Evolutionary conservation across 1,284 basidiomycete genomes (phyloP).

Genomic region (Amylostereum chailletii): DNA sequence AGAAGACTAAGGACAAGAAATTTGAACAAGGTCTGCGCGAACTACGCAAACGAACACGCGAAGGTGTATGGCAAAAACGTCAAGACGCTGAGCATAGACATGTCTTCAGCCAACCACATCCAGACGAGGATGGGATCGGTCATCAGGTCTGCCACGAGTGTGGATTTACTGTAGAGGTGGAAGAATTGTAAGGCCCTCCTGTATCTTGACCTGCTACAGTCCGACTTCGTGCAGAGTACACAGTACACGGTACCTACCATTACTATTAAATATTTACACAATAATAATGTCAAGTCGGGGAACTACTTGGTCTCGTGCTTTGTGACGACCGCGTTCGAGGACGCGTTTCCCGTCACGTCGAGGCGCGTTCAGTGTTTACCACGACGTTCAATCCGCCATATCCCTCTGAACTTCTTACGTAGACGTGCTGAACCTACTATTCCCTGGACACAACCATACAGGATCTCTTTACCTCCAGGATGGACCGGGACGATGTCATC

Average conservation of each 20-base stretch:
- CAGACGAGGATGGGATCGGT: conserved; percentile 41
- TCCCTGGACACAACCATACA: background rate
- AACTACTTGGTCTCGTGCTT: no score
- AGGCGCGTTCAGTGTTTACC: no score
- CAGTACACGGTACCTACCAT: background rate
- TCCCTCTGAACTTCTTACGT: no score
- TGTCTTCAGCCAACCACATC: conserved; percentile 58
- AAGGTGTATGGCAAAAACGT: conserved; percentile 83
- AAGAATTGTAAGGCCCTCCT: conserved; percentile 50
- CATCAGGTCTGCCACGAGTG: conserved; percentile 78
- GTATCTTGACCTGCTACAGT: background rate
- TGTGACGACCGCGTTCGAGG: no score
- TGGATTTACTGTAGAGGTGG: conserved; percentile 82
- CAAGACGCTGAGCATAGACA: conserved; percentile 86
- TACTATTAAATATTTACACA: no score
- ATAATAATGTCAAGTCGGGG: no score
- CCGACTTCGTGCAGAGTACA: background rate
- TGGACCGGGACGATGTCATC: conserved; percentile 25
- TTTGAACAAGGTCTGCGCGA: conserved; percentile 83
- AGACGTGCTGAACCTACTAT: no score
- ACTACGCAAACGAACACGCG: conserved; percentile 76
- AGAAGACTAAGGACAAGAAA: conserved; percentile 87
- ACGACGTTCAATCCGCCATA: no score
- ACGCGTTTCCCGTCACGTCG: no score
- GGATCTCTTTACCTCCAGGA: conserved; percentile 3